Evolutionary conservation across 1,139 yeast genomes (phyloP), one percentile per base, ranked within the genome.

Genomic region (Lodderomyces elongisporus): DNA sequence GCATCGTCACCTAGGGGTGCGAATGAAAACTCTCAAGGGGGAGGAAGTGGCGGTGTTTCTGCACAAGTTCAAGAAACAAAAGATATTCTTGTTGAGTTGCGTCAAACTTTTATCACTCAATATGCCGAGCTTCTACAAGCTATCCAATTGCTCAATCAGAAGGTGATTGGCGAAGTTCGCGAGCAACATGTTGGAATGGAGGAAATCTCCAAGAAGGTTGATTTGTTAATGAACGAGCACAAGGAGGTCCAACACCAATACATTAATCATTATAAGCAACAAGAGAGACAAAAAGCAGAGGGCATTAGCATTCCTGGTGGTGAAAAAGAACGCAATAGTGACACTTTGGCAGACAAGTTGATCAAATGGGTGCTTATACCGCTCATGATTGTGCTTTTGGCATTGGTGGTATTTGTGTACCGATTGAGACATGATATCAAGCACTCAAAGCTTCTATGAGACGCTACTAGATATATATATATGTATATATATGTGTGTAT

Each of bases 381-480:
- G 1, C 52, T 74, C 16, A 51, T 69, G 12, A 38, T 63, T 13
- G 57, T 66, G 9, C 47, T 72, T 13, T 45, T 63, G 17, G 49
- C 62, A 3, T 59, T 71, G 37, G 55, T 62, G 3, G 48, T 66
- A 6, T 55, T 70, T 38, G 62, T 73, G 15, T 65, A 65, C 47
- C 60, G 72, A 47, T 59, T 74, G 38, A 66, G 78, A 52, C 70
- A 60, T 38, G 79, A 74, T 44, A 71, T 74, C 34, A 74, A 73
- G 45, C 80, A 74, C 48, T 59, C 77, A 6, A 75, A 75, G 45
- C 58, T 74, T 31, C 61, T 74, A 40, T 74, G 52, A 46, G 20
- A 4, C n/a, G n/a, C n/a, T n/a, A n/a, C n/a, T 26, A 34, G 10
- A 20, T 20, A 10, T 20, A 20, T 20, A 8, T 10, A 20, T 20